Percentiles rank a stretch among this genome's conserved stretches.
These are phyloP conservation scores for Flaveria sonorensis DNA, from an alignment of 129 eudicot species.

Conservation along the genomic window DNA sequence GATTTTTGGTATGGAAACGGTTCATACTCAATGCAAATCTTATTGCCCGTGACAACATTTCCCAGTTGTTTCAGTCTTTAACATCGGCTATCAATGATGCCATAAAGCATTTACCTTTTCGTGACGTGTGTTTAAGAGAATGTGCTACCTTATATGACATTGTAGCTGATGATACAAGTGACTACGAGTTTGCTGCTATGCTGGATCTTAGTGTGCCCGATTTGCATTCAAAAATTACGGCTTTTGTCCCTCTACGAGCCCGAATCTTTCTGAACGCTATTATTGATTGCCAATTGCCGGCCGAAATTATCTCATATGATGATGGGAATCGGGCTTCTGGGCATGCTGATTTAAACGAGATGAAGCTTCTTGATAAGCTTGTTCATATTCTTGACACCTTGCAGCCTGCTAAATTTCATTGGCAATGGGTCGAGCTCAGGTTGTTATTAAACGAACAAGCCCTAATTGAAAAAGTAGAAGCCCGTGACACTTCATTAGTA, in stretches of 20 bases:
- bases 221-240: constrained; percentile 54
- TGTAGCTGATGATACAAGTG: constrained; percentile 71
- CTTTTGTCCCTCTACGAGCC: constrained; percentile 87
- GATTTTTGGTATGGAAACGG: constrained; percentile 83
- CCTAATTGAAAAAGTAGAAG: constrained; percentile 62
- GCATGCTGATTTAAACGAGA: constrained; percentile 51
- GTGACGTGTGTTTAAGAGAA: constrained; percentile 83
- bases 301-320: constrained; percentile 42
- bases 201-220: constrained; percentile 66
- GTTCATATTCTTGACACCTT: constrained; percentile 75
- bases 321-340: constrained; percentile 54
- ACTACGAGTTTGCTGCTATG: constrained; percentile 74
- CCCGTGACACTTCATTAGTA: constrained; percentile 60
- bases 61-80: constrained; percentile 64
- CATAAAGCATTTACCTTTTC: constrained; percentile 88
- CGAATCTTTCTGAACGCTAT: constrained; percentile 76
- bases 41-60: constrained; percentile 59
- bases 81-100: constrained; percentile 61
- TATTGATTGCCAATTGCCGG: constrained; percentile 74
- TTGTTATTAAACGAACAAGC: constrained; percentile 81
- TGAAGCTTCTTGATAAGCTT: constrained; percentile 64
- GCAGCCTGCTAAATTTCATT: constrained; percentile 94
- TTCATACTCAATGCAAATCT: constrained; percentile 49
- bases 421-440: constrained; percentile 99
- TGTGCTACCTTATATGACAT: constrained; percentile 66